Evolutionary conservation across 2,329 filamentous ascomycete species (phyloP), one percentile per base, ranked within the genome.

Genomic region (Aspergillus carbonarius): DNA sequence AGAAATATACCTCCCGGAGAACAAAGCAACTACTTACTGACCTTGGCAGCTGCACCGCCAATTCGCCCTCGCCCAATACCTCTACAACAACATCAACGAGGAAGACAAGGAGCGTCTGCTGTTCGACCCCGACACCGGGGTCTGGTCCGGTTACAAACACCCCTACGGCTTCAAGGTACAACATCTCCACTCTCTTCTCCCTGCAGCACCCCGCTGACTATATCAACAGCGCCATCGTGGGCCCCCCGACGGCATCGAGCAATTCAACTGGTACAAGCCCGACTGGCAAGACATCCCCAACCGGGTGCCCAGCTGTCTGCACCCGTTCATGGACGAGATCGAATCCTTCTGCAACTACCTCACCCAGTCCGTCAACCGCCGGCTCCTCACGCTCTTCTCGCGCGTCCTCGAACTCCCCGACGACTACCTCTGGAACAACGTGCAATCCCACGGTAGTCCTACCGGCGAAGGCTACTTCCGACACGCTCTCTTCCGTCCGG

Each of bases 261-360:
- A 83, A 59, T 83, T 83, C 69, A 83, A 83, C 69, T 83, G 77
- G 76, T 83, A 83, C 70, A 76, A 73, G 23, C 67, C 67, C 1
- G 79, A 83, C 48, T 82, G 78, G 75, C 69, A 77, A 59, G 70
- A 78, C 57, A 61, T 70, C 9, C 7, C 18, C 20, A 66, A 74
- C 49, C 68, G 78, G 7, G 70, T 76, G 0, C 81, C 81, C 1
- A 73, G 60, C n/a, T 82, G 80, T 51, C 66, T 82, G 1, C 73
- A 76, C 55, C 79, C 80, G 0, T 81, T 81, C 60, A 81, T 81
- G 79, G 79, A 81, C 59, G 80, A 82, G 61, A 80, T 82, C 51
- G 74, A 74, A 53, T 70, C 72, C 0, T 80, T 81, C 65, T 74
- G 74, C 70, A 74, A 78, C 66, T 82, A 81, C 61, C 67, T 81